Evolutionary conservation across 148 eudicot genomes (phyloP).

Genomic region (Rhododendron molle): DNA sequence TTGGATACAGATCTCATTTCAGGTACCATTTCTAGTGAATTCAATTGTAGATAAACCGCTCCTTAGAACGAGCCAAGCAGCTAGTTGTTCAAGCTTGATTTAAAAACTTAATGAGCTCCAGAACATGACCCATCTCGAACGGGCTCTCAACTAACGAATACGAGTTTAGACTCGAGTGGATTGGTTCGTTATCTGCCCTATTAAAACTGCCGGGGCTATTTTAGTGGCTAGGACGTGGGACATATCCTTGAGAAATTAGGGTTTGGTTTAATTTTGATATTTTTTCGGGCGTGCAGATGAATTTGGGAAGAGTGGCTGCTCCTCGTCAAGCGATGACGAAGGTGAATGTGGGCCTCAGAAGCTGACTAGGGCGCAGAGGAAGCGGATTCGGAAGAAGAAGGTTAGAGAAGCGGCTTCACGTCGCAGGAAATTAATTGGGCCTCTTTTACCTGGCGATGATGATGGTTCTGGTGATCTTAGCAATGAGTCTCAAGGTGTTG

Average conservation of each 20-base stretch:
- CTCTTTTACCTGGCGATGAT: slow-evolving; percentile 25
- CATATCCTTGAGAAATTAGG: neutral
- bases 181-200: neutral
- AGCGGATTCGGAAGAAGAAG: slow-evolving; percentile 53
- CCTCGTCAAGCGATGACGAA: slow-evolving; percentile 17
- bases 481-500: slow-evolving; percentile 32
- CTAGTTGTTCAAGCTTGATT: neutral
- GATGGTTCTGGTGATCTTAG: neutral
- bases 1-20: slow-evolving; percentile 11
- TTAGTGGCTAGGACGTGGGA: neutral
- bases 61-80: neutral
- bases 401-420: slow-evolving; percentile 33
- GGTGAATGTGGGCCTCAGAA: slow-evolving; percentile 28
- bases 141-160: neutral
- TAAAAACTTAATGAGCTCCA: neutral
- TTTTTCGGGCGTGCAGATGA: slow-evolving; percentile 22
- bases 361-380: slow-evolving; percentile 55
- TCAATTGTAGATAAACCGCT: neutral
- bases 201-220: neutral
- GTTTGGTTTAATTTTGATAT: neutral
- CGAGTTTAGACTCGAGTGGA: neutral
- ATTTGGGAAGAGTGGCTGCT: slow-evolving; percentile 15
- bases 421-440: slow-evolving; percentile 45
- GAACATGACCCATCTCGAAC: neutral
- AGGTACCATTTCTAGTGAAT: slow-evolving; percentile 22